Conservation (phyloP, 306 rosid species). For the Inga laurina region DNA sequence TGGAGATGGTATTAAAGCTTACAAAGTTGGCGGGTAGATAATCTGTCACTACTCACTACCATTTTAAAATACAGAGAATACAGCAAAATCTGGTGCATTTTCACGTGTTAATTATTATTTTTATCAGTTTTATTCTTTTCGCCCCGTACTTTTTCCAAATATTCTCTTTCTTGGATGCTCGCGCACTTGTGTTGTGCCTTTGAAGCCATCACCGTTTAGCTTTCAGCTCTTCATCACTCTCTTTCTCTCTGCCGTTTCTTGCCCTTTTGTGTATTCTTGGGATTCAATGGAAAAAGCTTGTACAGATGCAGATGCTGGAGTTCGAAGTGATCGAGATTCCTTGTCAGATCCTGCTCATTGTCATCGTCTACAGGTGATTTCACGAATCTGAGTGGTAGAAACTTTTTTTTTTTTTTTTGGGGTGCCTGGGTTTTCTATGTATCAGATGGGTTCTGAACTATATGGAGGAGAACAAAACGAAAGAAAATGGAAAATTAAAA, state of each 20-base stretch:
- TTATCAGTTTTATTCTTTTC: neutral
- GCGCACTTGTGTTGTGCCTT: neutral
- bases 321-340: slow-evolving; percentile 36
- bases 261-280: slow-evolving; percentile 4
- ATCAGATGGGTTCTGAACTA: neutral
- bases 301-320: slow-evolving; percentile 40
- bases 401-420: neutral
- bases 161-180: neutral
- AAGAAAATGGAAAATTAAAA: neutral
- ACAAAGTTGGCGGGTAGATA: slow-evolving; percentile 6
- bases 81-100: neutral
- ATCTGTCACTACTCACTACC: neutral
- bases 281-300: slow-evolving; percentile 47
- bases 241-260: slow-evolving; percentile 26
- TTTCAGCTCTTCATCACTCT: neutral
- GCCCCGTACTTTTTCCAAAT: neutral
- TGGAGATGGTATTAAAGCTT: neutral
- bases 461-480: too few relatives aligned
- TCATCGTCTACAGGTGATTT: slow-evolving; percentile 40
- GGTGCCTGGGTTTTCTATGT: neutral
- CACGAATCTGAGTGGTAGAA: neutral
- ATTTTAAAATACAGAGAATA: neutral
- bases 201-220: neutral
- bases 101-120: neutral
- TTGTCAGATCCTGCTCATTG: slow-evolving; percentile 29